phyloP scores from a whole-genome alignment of 805 yeast genomes.

The Komagataella pastoris region DNA sequence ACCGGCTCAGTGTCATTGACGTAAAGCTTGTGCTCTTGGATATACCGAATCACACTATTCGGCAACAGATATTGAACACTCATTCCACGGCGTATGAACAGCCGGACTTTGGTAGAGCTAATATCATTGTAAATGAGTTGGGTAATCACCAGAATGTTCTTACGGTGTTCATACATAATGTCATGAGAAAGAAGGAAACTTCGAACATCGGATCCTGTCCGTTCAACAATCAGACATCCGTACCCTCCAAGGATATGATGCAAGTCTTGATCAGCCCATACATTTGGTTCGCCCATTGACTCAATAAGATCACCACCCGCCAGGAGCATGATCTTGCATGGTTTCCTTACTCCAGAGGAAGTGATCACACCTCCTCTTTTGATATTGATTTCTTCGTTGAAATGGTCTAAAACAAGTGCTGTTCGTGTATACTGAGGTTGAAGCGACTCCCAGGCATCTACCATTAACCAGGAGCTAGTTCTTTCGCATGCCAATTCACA shows the following conservation, averaged over 20 bases:
- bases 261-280: conserved; percentile 93
- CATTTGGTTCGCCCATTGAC: conserved; percentile 99
- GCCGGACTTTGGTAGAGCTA: conserved; percentile 84
- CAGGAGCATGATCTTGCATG: conserved; percentile 86
- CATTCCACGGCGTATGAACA: conserved; percentile 91
- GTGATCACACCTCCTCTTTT: conserved; percentile 74
- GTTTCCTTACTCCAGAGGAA: conserved; percentile 46
- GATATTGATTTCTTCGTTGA: conserved; percentile 87
- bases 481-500: conserved; percentile 97
- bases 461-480: conserved; percentile 96
- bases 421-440: conserved; percentile 89
- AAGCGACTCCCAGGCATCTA: conserved; percentile 96
- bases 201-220: conserved; percentile 94
- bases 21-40: conserved; percentile 83
- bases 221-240: conserved; percentile 92
- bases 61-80: conserved; percentile 91
- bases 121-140: conserved; percentile 95
- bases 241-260: conserved; percentile 92
- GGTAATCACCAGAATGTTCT: conserved; percentile 87
- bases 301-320: conserved; percentile 98
- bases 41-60: conserved; percentile 86
- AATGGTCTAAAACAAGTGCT: conserved; percentile 90
- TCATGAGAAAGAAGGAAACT: conserved; percentile 87
- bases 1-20: conserved; percentile 86
- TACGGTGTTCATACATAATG: conserved; percentile 91